Evolutionary conservation across 1,284 basidiomycete species (phyloP).

Genomic region (Clitocybe nebularis): DNA sequence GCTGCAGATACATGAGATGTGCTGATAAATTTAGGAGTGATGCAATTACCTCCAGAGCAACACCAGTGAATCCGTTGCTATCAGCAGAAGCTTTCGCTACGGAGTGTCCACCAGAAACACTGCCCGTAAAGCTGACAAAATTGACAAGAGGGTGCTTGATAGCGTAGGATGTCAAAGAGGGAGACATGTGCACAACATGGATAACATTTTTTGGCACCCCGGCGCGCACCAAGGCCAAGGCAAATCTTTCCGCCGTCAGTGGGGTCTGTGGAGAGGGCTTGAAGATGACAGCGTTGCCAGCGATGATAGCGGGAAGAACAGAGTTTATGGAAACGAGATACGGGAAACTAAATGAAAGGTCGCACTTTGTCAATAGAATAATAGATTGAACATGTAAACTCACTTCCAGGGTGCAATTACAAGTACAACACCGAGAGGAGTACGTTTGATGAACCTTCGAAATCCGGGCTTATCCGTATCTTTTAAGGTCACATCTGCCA

Average conservation of each 20-base stretch:
- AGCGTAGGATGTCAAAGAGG: conserved; percentile 59
- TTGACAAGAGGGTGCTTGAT: conserved; percentile 68
- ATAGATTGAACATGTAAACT: conserved; percentile 23
- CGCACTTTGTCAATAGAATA: background rate
- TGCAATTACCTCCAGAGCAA: conserved; percentile 63
- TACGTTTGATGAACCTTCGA: conserved; percentile 76
- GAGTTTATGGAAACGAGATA: conserved; percentile 89
- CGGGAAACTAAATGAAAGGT: conserved; percentile 61
- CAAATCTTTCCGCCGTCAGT: conserved; percentile 79
- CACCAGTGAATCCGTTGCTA: conserved; percentile 75
- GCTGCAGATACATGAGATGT: conserved; percentile 38
- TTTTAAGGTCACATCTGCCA: conserved; percentile 73
- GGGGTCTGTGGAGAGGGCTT: conserved; percentile 97
- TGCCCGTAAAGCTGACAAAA: conserved; percentile 91
- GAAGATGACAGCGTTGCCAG: conserved; percentile 86
- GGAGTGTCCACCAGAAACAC: conserved; percentile 63
- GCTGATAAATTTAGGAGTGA: background rate
- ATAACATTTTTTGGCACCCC: conserved; percentile 77
- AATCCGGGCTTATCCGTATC: conserved; percentile 82
- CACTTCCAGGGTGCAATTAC: conserved; percentile 91
- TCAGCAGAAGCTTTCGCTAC: conserved; percentile 60
- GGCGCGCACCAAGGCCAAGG: conserved; percentile 62
- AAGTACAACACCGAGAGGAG: conserved; percentile 85
- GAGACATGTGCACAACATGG: conserved; percentile 78
- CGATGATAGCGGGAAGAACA: conserved; percentile 83